Evolutionary conservation across 495 filamentous ascomycete species (phyloP).

Genomic region (Talaromyces proteolyticus): DNA sequence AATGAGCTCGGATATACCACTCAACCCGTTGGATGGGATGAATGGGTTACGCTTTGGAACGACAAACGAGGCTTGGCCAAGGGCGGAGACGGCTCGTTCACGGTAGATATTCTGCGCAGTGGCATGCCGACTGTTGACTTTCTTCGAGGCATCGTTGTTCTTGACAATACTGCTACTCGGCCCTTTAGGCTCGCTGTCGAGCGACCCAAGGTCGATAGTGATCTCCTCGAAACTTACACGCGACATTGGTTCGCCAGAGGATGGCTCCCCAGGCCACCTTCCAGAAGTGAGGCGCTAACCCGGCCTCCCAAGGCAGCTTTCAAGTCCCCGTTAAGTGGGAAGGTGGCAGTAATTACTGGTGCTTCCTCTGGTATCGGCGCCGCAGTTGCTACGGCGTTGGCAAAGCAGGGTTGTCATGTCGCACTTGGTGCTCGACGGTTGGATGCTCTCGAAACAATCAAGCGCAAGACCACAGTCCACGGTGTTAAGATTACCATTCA

Average conservation of each 20-base stretch:
- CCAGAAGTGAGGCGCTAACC: slow-evolving; percentile 27
- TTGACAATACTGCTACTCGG: slow-evolving; percentile 51
- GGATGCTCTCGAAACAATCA: slow-evolving; percentile 52
- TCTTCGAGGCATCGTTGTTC: slow-evolving; percentile 50
- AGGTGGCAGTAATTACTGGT: slow-evolving; percentile 45
- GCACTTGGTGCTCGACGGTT: slow-evolving; percentile 57
- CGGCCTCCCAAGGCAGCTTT: slow-evolving; percentile 23
- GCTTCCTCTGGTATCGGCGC: slow-evolving; percentile 46
- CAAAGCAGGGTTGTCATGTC: slow-evolving; percentile 53
- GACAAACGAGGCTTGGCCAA: slow-evolving; percentile 49
- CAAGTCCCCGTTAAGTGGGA: slow-evolving; percentile 46
- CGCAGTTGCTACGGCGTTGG: slow-evolving; percentile 41
- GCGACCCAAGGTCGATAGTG: slow-evolving; percentile 53
- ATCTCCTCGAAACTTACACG: slow-evolving; percentile 57
- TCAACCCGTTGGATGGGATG: slow-evolving; percentile 48
- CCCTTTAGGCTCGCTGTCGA: slow-evolving; percentile 50
- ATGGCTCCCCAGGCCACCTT: slow-evolving; percentile 54
- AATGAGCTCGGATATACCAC: slow-evolving; percentile 58
- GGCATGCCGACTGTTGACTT: slow-evolving; percentile 63
- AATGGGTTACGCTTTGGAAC: slow-evolving; percentile 59
- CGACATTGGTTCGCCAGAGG: slow-evolving; percentile 66
- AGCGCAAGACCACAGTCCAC: slow-evolving; percentile 37
- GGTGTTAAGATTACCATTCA: slow-evolving; percentile 52
- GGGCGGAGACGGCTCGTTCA: slow-evolving; percentile 56
- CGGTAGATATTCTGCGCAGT: slow-evolving; percentile 43